Evolutionary conservation across 345 rosid species (phyloP).

Genomic region (Rhodamnia argentea): DNA sequence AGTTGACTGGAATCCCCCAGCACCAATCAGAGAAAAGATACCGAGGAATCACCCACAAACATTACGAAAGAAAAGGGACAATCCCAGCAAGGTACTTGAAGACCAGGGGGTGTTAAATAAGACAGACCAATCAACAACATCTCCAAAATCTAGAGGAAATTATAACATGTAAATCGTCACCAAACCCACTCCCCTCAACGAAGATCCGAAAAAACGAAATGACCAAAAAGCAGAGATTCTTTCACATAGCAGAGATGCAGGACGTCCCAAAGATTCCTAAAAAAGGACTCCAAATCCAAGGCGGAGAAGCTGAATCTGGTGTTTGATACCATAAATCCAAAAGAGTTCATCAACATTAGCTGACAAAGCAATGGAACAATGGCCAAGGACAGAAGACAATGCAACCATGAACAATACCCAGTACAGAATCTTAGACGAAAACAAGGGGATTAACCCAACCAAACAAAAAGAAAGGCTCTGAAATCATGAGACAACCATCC

Average conservation of each 20-base stretch:
- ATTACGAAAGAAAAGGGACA: not conserved
- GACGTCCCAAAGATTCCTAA: not conserved
- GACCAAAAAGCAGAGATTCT: not conserved
- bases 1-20: not conserved
- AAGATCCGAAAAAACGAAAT: not conserved
- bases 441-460: not conserved
- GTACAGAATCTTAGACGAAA: not conserved
- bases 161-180: not conserved
- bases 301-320: not conserved
- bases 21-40: not conserved
- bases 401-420: not conserved
- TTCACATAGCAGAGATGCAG: not conserved
- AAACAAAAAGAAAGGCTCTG: constrained; percentile 1
- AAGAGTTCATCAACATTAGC: not conserved
- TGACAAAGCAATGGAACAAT: not conserved
- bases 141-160: not conserved
- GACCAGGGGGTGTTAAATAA: not conserved
- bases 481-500: constrained; percentile 5
- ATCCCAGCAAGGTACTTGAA: not conserved
- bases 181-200: not conserved
- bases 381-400: not conserved
- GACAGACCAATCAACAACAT: not conserved
- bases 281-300: not conserved
- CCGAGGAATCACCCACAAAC: not conserved
- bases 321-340: not conserved